Evolutionary conservation across 768 basidiomycete species (phyloP).

Genomic region (Chalciporus piperatus): DNA sequence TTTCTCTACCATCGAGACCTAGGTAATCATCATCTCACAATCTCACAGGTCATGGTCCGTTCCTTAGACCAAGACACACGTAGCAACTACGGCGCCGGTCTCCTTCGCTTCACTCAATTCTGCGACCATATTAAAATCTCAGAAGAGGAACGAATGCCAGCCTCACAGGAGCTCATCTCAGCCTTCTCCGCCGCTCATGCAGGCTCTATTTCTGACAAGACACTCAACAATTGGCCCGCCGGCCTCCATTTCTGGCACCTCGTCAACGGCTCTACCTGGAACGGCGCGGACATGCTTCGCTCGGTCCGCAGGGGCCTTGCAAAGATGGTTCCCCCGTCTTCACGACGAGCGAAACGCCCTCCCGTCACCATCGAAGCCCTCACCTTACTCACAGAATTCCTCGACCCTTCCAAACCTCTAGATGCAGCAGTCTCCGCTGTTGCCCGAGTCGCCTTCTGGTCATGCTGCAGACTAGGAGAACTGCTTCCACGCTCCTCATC

Average conservation of each 20-base stretch:
- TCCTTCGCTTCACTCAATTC: slow-evolving; percentile 34
- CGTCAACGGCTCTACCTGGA: neutral
- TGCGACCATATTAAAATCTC: slow-evolving; percentile 35
- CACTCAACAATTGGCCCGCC: slow-evolving; percentile 34
- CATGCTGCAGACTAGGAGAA: slow-evolving; percentile 15
- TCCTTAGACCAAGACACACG: neutral
- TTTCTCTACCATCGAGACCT: neutral
- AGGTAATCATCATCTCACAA: neutral
- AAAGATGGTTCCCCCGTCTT: slow-evolving; percentile 20
- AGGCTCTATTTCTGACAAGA: slow-evolving; percentile 13
- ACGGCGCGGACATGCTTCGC: neutral
- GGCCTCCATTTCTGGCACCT: slow-evolving; percentile 38
- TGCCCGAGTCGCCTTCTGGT: slow-evolving; percentile 35
- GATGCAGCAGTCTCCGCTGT: slow-evolving; percentile 28
- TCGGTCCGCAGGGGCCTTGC: neutral
- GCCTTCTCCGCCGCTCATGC: slow-evolving; percentile 24
- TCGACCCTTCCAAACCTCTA: slow-evolving; percentile 20
- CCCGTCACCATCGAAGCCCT: slow-evolving; percentile 39
- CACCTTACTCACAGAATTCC: slow-evolving; percentile 9
- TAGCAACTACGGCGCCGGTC: neutral
- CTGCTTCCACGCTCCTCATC: neutral
- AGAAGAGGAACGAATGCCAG: slow-evolving; percentile 11
- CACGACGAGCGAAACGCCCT: slow-evolving; percentile 16
- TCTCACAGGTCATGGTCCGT: neutral
- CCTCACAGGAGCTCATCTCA: slow-evolving; percentile 28